Conservation (phyloP, 2,329 filamentous ascomycete genomes). For the Berkeleyomyces rouxiae region DNA sequence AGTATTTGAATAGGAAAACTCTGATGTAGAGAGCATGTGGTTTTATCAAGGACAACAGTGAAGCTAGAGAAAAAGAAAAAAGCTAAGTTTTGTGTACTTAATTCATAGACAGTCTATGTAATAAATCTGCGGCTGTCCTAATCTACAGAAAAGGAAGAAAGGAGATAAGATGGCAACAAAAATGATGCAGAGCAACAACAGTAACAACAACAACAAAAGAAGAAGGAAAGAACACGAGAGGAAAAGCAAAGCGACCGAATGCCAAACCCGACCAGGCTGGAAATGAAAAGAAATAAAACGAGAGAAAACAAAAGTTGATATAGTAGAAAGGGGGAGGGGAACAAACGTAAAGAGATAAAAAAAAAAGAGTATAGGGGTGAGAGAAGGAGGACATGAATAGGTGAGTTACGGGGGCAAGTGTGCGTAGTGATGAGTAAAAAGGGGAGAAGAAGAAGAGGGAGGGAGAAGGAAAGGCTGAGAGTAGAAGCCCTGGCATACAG, state of each 20-base stretch:
- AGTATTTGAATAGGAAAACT: not conserved
- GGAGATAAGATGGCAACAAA: constrained; percentile 13
- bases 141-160: not conserved
- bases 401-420: not conserved
- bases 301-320: not conserved
- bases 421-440: not conserved
- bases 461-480: not conserved
- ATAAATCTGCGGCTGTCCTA: not conserved
- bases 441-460: not conserved
- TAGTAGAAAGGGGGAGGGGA: not conserved
- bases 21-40: not conserved
- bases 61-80: too few species aligned
- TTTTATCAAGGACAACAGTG: too few species aligned
- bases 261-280: not conserved
- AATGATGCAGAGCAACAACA: not conserved
- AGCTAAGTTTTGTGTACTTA: not conserved
- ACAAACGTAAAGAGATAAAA: not conserved
- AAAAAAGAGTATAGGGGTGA: not conserved
- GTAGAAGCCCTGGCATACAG: not conserved
- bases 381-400: not conserved
- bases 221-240: not conserved
- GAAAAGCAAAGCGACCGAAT: not conserved
- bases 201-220: not conserved
- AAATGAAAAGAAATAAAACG: not conserved
- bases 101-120: not conserved